phyloP scores from a whole-genome alignment of 164 flowering plant genomes.

The Euptelea pleiosperma region DNA sequence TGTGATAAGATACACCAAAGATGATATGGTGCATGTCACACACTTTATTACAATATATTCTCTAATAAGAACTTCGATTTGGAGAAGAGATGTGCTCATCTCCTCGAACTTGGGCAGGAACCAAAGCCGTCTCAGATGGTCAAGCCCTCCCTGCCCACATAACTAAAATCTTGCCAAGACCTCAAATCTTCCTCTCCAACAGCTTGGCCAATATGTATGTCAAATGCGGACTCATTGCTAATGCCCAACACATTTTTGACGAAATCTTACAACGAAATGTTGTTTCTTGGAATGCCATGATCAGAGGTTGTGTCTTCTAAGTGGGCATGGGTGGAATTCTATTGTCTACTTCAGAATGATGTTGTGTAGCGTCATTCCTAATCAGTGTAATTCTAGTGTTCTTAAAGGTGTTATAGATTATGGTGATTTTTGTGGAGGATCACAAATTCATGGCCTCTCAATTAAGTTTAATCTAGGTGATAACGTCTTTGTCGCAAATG shows the following conservation, averaged over 20 bases:
- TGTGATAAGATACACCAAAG: too few species aligned
- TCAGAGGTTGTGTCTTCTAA: constrained; percentile 3
- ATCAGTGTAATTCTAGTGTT: constrained; percentile 7
- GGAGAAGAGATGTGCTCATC: too few species aligned
- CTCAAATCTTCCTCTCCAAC: constrained; percentile 12
- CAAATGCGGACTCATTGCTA: constrained; percentile 2
- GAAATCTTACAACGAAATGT: constrained; percentile 12
- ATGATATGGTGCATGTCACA: too few species aligned
- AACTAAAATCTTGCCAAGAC: constrained; percentile 5
- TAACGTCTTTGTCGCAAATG: constrained; percentile 14
- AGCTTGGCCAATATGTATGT: constrained; percentile 16
- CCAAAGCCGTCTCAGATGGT: constrained; percentile 2
- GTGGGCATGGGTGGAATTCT: not conserved
- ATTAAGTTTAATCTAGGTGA: constrained; percentile 11
- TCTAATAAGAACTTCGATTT: too few species aligned
- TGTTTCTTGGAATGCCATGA: constrained; percentile 21
- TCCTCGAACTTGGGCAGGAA: constrained; percentile 14
- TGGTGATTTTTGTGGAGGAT: constrained; percentile 3
- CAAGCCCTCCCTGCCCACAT: constrained; percentile 11
- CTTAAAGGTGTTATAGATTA: constrained; percentile 11
- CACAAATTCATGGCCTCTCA: constrained; percentile 10
- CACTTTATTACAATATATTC: too few species aligned
- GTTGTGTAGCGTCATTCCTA: constrained; percentile 8
- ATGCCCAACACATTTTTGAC: constrained; percentile 12
- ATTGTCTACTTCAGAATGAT: constrained; percentile 6